These are phyloP conservation scores for Solanum lycopersicoides DNA, from an alignment of 257 asterid genomes.

Conservation along the genomic window DNA sequence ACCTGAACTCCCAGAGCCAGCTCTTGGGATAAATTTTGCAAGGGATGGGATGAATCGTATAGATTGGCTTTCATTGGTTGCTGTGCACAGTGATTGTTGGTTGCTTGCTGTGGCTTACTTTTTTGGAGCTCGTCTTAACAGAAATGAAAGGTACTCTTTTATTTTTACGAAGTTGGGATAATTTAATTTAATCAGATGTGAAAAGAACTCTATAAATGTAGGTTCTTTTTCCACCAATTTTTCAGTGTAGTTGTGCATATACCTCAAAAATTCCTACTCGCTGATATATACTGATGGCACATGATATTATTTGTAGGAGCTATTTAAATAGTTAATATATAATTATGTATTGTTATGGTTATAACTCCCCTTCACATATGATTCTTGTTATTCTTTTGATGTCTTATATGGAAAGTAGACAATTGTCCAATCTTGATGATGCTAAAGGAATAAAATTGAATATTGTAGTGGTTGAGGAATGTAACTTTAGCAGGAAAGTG, in stretches of 20 bases:
- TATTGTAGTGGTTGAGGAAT: neutral
- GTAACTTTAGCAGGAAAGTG: neutral
- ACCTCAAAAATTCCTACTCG: neutral
- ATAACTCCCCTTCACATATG: neutral
- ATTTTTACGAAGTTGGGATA: neutral
- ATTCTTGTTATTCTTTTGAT: neutral
- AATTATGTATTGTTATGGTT: neutral
- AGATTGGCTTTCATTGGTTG: neutral
- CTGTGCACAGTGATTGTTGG: slow-evolving; percentile 71
- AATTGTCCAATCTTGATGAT: neutral
- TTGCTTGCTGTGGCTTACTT: slow-evolving; percentile 82
- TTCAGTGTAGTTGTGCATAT: neutral
- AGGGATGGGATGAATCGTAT: slow-evolving; percentile 71
- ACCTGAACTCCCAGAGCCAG: slow-evolving; percentile 75
- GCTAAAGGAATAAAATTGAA: neutral
- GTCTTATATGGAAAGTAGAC: neutral
- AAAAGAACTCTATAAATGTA: neutral
- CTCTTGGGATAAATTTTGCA: slow-evolving; percentile 86
- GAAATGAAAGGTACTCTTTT: slow-evolving; percentile 54
- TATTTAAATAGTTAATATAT: neutral
- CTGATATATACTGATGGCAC: neutral
- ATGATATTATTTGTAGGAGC: neutral
- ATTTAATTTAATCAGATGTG: neutral
- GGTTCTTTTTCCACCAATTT: neutral
- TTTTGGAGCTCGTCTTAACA: slow-evolving; percentile 77